Base-by-base conservation (phyloP, 192 early-diverging fungal species). In the Coemansia sp. region DNA sequence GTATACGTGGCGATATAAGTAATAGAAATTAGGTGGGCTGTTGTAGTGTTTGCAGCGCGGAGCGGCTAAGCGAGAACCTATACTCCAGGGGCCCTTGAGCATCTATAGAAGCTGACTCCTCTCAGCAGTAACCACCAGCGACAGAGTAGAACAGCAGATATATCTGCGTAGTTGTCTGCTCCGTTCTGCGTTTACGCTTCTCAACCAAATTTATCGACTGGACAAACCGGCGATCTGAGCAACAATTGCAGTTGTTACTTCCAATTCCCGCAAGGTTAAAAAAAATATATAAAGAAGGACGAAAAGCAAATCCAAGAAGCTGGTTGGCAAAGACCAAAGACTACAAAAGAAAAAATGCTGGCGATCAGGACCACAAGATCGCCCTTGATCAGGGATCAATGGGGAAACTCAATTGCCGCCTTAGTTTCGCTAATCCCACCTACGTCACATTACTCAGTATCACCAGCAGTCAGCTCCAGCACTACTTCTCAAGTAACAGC, bases 41-140 rank as follows among this genome's bases (percentile, higher is more conserved):
- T 18, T 38, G 34, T 31, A 47, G 46, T 51, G 27, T 6, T 38
- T 38, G 24, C 27, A 60, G 47, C 29, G 55, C 27, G 34, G 57
- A 12, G 52, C 18, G 29, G 67, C 59, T 69, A 60, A 22, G 41
- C 41, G 67, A 61, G 42, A 44, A 41, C 41, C 67, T n/a, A 51
- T 47, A 60, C 31, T 60, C 41, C 54, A 46, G 29, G 42, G 31
- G 31, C 67, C 57, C 42, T 46, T 55, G 36, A n/a, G 57, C 67
- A 69, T 69, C 42, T 16, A 61, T 7, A 24, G 11, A 46, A 16
- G 24, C 24, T 3, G 31, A 29, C 52, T 57, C 54, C 51, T 49
- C 47, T 49, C 51, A 24, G 66, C 51, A 55, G 33, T 20, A 22
- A 33, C 29, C 33, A 20, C 0, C 57, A 31, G 16, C 29, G 18